A percentile compares a stretch with the other conserved stretches of the same genome.
Evolutionary conservation across 768 basidiomycete species (phyloP).

Genomic region (Wakefieldia striispora): DNA sequence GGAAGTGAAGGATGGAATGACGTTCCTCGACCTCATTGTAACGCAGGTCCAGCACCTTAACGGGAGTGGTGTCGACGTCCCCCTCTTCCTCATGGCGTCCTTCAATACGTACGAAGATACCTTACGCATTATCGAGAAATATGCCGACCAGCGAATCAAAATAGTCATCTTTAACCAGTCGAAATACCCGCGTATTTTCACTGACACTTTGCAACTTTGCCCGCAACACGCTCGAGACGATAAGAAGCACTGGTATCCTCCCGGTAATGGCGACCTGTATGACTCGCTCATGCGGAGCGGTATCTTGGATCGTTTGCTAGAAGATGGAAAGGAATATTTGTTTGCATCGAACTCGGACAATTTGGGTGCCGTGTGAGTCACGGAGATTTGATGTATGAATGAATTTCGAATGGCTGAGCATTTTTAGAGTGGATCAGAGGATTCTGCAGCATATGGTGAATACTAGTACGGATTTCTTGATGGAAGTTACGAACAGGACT

Average conservation of each 20-base stretch:
- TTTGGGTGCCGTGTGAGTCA: conserved; percentile 81
- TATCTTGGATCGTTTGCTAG: conserved; percentile 83
- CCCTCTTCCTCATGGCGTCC: conserved; percentile 98
- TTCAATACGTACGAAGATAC: conserved; percentile 99
- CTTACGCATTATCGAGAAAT: conserved; percentile 94
- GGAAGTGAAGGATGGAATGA: conserved; percentile 97
- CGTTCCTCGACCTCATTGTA: conserved; percentile 92
- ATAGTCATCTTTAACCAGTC: conserved; percentile 94
- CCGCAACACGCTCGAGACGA: conserved; percentile 76
- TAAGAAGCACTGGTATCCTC: conserved; percentile 95
- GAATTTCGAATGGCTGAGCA: conserved; percentile 1
- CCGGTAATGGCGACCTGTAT: conserved; percentile 96
- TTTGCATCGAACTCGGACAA: conserved; percentile 99
- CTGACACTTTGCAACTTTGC: conserved; percentile 83
- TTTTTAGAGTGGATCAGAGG: conserved; percentile 67
- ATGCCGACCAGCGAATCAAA: conserved; percentile 90
- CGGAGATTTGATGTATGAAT: conserved; percentile 1
- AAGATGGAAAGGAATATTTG: conserved; percentile 94
- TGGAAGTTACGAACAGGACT: conserved; percentile 97
- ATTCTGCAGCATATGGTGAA: conserved; percentile 88
- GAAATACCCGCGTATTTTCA: conserved; percentile 88
- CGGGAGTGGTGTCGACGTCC: conserved; percentile 83
- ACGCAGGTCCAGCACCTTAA: conserved; percentile 96
- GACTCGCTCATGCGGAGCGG: conserved; percentile 90
- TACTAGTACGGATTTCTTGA: conserved; percentile 79